A percentile compares a stretch with the other conserved stretches of the same genome.
Conservation (phyloP, 805 yeast species). For the Monosporozyma servazzii region DNA sequence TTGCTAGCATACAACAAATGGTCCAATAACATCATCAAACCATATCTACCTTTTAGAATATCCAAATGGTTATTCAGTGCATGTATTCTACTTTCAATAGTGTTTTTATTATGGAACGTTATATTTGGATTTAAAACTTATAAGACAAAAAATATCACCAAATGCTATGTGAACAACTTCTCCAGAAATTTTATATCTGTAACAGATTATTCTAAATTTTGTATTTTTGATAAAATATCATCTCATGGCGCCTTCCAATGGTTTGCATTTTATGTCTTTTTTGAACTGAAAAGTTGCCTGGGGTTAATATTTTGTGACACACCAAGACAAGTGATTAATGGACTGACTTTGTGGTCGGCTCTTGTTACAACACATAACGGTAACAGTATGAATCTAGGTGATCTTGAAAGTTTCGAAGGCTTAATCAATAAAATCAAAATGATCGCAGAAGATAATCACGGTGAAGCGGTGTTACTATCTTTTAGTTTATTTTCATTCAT, state of each 20-base stretch:
- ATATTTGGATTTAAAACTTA: slow-evolving; percentile 49
- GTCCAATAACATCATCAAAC: slow-evolving; percentile 43
- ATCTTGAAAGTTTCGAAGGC: slow-evolving; percentile 22
- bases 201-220: slow-evolving; percentile 53
- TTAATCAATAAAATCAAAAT: slow-evolving; percentile 39
- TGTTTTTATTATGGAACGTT: slow-evolving; percentile 46
- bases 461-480: slow-evolving; percentile 60
- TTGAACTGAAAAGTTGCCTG: slow-evolving; percentile 53
- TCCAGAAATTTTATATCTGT: slow-evolving; percentile 52
- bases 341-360: slow-evolving; percentile 54
- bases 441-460: slow-evolving; percentile 49
- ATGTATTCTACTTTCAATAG: slow-evolving; percentile 65
- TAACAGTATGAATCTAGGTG: slow-evolving; percentile 20
- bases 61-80: slow-evolving; percentile 65
- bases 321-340: slow-evolving; percentile 79
- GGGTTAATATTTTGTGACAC: slow-evolving; percentile 64
- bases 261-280: slow-evolving; percentile 55
- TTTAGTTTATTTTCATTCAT: slow-evolving; percentile 67
- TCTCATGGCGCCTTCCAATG: slow-evolving; percentile 55
- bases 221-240: slow-evolving; percentile 60
- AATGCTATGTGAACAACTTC: slow-evolving; percentile 56
- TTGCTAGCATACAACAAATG: slow-evolving; percentile 63
- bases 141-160: slow-evolving; percentile 54
- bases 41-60: slow-evolving; percentile 40
- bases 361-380: slow-evolving; percentile 28